Conservation (phyloP, 345 rosid species). For the Cardamine resedifolia region DNA sequence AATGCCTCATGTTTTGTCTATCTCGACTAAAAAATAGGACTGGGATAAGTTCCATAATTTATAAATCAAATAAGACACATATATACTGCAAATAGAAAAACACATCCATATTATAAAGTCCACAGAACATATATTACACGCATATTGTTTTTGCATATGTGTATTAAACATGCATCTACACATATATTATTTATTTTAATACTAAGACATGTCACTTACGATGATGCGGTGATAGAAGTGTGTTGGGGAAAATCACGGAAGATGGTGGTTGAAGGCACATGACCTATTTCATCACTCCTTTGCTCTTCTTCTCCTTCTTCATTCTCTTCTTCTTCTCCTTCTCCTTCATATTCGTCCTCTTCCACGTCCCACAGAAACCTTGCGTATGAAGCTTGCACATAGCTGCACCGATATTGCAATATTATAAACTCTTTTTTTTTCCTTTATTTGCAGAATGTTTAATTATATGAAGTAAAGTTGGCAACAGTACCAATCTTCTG, state of each 20-base stretch:
- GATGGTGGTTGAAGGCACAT: neutral
- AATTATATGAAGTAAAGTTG: neutral
- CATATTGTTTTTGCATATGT: slow-evolving; percentile 15
- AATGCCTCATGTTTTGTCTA: neutral
- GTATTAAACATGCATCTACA: slow-evolving; percentile 24
- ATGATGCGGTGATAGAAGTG: slow-evolving; percentile 26
- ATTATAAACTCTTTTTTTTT: no score
- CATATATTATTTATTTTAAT: neutral
- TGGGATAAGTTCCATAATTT: neutral
- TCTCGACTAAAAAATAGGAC: neutral
- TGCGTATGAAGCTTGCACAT: slow-evolving; percentile 72
- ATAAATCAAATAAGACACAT: neutral
- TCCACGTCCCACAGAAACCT: slow-evolving; percentile 70
- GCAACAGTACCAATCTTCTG: slow-evolving; percentile 55
- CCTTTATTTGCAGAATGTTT: neutral
- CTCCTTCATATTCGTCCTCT: slow-evolving; percentile 48
- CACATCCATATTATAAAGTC: slow-evolving; percentile 1
- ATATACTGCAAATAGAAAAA: neutral
- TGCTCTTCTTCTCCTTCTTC: slow-evolving; percentile 20
- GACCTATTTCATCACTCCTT: neutral
- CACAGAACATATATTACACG: slow-evolving; percentile 5
- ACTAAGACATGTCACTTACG: slow-evolving; percentile 8
- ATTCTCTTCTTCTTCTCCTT: no score
- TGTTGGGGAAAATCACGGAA: slow-evolving; percentile 35
- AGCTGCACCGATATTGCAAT: slow-evolving; percentile 41